phyloP scores from a whole-genome alignment of 257 asterid genomes.

The Echium plantagineum region DNA sequence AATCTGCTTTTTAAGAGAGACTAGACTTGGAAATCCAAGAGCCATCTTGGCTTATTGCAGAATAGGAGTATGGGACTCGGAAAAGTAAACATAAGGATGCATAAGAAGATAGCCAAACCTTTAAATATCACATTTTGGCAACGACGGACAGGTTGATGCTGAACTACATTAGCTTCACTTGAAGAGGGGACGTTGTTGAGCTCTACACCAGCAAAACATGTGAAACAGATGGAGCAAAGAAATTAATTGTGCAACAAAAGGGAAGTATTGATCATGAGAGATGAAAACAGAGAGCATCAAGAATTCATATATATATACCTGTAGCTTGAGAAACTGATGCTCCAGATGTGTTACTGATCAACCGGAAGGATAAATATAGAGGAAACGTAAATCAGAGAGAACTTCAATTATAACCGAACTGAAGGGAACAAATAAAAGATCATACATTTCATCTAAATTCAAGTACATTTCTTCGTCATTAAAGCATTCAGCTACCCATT shows the following conservation, averaged over 20 bases:
- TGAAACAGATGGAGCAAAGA: too few relatives aligned
- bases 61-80: too few relatives aligned
- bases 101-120: slow-evolving; percentile 27
- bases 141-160: slow-evolving; percentile 36
- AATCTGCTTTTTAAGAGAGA: too few relatives aligned
- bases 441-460: slow-evolving; percentile 48
- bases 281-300: background rate
- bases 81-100: too few relatives aligned
- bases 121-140: slow-evolving; percentile 46
- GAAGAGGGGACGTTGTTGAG: slow-evolving; percentile 31
- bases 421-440: slow-evolving; percentile 8
- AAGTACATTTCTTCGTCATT: slow-evolving; percentile 38
- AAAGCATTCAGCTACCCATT: slow-evolving; percentile 74
- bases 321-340: slow-evolving; percentile 45
- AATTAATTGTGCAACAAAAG: too few relatives aligned
- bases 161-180: slow-evolving; percentile 24
- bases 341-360: slow-evolving; percentile 25
- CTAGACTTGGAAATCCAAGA: too few relatives aligned
- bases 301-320: slow-evolving; percentile 24
- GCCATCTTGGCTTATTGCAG: too few relatives aligned
- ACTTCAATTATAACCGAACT: background rate
- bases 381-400: background rate
- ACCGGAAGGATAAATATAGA: background rate
- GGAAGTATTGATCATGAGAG: too few relatives aligned
- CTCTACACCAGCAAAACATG: slow-evolving; percentile 28